These are phyloP conservation scores for Ogataea salicorniae DNA, from an alignment of 805 yeast genomes.

Conservation along the genomic window DNA sequence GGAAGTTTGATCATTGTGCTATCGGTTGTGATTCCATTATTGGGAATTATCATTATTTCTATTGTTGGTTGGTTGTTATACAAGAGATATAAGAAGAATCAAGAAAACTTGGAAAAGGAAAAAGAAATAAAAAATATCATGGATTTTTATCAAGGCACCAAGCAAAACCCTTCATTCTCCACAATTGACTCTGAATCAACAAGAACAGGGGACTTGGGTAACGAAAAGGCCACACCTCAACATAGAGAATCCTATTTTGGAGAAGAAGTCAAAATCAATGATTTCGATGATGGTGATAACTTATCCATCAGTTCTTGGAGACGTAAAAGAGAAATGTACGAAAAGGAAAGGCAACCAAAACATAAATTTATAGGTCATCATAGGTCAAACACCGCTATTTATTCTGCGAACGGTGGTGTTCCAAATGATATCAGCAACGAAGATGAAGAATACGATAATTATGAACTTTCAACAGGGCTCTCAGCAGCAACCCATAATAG, in stretches of 20 bases:
- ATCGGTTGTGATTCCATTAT: constrained; percentile 41
- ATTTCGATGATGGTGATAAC: constrained; percentile 36
- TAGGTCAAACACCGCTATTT: constrained; percentile 4
- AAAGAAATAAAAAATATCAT: constrained; percentile 25
- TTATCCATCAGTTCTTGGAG: constrained; percentile 51
- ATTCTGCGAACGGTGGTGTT: not conserved
- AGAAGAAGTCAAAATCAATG: constrained; percentile 23
- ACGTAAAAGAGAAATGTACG: constrained; percentile 44
- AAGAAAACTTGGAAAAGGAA: constrained; percentile 26
- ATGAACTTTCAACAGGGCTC: not conserved
- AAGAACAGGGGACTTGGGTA: not conserved
- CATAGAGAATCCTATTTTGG: constrained; percentile 14
- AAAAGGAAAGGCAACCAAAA: constrained; percentile 14
- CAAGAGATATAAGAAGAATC: constrained; percentile 22
- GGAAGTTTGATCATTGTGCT: constrained; percentile 38
- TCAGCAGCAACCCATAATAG: not conserved
- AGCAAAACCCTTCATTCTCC: constrained; percentile 20
- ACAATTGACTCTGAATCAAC: constrained; percentile 16
- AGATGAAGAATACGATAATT: constrained; percentile 2
- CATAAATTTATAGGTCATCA: constrained; percentile 1
- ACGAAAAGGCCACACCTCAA: not conserved
- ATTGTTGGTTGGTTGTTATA: constrained; percentile 28
- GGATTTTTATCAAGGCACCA: constrained; percentile 27
- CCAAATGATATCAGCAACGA: constrained; percentile 15
- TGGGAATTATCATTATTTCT: constrained; percentile 31